phyloP scores from a whole-genome alignment of 768 basidiomycete species.

The Flagelloscypha sp. region DNA sequence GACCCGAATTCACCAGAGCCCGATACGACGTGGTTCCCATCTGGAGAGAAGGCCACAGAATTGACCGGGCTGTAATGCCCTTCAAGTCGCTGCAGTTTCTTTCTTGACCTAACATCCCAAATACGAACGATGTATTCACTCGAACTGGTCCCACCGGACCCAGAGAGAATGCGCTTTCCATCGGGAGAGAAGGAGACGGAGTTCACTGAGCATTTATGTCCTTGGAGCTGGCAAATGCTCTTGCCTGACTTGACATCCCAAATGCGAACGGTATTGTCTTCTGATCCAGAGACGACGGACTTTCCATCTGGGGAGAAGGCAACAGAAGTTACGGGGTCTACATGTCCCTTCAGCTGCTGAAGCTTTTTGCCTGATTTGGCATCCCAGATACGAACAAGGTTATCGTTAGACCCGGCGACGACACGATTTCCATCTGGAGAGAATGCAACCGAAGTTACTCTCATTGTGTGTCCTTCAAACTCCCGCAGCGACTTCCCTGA shows the following conservation, averaged over 20 bases:
- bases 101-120: constrained; percentile 10
- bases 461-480: constrained; percentile 5
- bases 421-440: constrained; percentile 14
- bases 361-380: constrained; percentile 2
- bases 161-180: constrained; percentile 8
- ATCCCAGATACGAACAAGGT: constrained; percentile 18
- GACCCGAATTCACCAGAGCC: constrained; percentile 44
- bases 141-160: constrained; percentile 5
- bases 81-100: constrained; percentile 32
- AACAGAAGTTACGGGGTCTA: constrained; percentile 8
- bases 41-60: constrained; percentile 13
- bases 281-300: constrained; percentile 20
- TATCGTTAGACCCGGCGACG: constrained; percentile 20
- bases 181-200: constrained; percentile 14
- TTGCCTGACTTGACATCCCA: constrained; percentile 18
- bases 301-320: constrained; percentile 21
- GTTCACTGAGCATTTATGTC: constrained; percentile 3
- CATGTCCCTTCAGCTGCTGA: constrained; percentile 13
- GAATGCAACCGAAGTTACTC: constrained; percentile 9
- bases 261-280: constrained; percentile 18
- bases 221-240: constrained; percentile 2
- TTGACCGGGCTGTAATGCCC: constrained; percentile 9
- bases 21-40: constrained; percentile 13
- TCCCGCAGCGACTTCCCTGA: not conserved
- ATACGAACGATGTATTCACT: constrained; percentile 5